Evolutionary conservation across 345 rosid species (phyloP).

Genomic region (Camelina hispida): DNA sequence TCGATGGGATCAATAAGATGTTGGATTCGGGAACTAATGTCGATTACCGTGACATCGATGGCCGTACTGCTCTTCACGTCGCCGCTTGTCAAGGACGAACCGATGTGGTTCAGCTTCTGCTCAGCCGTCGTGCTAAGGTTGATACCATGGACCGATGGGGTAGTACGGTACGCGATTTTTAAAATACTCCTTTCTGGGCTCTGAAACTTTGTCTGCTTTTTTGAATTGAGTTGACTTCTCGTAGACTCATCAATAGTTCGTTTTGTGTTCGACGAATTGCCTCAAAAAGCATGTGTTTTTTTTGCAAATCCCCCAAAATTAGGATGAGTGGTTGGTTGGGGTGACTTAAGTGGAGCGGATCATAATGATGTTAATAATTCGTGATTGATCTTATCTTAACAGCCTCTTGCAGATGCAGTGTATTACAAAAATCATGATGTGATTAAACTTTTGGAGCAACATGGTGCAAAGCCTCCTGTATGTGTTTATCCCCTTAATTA

Average conservation of each 20-base stretch:
- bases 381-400: constrained; percentile 45
- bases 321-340: background rate
- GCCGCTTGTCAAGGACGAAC: constrained; percentile 78
- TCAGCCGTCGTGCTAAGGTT: constrained; percentile 57
- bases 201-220: background rate
- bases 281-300: background rate
- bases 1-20: constrained; percentile 65
- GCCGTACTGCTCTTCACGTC: constrained; percentile 78
- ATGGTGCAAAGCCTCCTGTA: constrained; percentile 79
- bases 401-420: constrained; percentile 90
- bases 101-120: constrained; percentile 56
- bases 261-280: constrained; percentile 39
- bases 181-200: background rate
- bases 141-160: constrained; percentile 65
- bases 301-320: too few species aligned
- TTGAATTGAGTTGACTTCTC: constrained; percentile 24
- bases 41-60: constrained; percentile 70
- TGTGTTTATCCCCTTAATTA: too few species aligned
- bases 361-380: constrained; percentile 30
- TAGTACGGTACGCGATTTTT: constrained; percentile 54
- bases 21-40: constrained; percentile 68
- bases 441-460: constrained; percentile 74
- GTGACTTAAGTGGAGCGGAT: constrained; percentile 1
- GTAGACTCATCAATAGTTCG: constrained; percentile 33
- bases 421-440: constrained; percentile 74